A percentile compares a stretch with the other conserved stretches of the same genome.
These are phyloP conservation scores for Pythium periplocum DNA, from an alignment of 352 stramenopile species.

Conservation along the genomic window DNA sequence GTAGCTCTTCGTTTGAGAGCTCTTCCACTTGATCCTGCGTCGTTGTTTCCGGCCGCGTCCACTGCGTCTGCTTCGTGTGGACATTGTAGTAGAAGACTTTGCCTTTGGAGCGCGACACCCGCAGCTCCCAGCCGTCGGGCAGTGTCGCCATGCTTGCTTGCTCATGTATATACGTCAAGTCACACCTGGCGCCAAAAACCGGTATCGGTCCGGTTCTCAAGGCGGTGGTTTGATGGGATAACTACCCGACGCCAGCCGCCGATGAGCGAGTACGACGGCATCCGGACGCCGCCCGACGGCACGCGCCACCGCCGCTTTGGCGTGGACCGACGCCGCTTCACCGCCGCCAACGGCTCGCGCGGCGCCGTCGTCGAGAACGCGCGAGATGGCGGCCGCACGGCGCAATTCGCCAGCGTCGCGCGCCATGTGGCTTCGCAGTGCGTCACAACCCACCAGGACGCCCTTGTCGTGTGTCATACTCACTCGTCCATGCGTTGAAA, in stretches of 20 bases:
- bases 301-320: slow-evolving; percentile 10
- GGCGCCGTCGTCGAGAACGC: slow-evolving; percentile 9
- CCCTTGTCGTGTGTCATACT: too few species aligned
- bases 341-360: neutral
- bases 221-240: neutral
- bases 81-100: slow-evolving; percentile 70
- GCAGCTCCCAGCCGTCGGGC: slow-evolving; percentile 50
- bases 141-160: slow-evolving; percentile 18
- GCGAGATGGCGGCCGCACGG: slow-evolving; percentile 8
- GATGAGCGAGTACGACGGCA: slow-evolving; percentile 11
- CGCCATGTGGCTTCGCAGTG: slow-evolving; percentile 1
- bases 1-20: too few species aligned
- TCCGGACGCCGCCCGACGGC: slow-evolving; percentile 15
- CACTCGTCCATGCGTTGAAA: too few species aligned
- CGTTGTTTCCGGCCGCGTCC: slow-evolving; percentile 28
- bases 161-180: neutral
- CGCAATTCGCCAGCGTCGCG: slow-evolving; percentile 6
- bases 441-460: neutral
- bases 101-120: slow-evolving; percentile 63
- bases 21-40: too few species aligned
- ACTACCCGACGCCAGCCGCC: neutral
- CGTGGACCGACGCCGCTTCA: slow-evolving; percentile 12
- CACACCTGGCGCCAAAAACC: slow-evolving; percentile 11
- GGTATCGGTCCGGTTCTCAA: neutral
- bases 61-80: slow-evolving; percentile 44